Evolutionary conservation across 345 rosid genomes (phyloP), one percentile per base, ranked within the genome.

Genomic region (Anacardium occidentale): DNA sequence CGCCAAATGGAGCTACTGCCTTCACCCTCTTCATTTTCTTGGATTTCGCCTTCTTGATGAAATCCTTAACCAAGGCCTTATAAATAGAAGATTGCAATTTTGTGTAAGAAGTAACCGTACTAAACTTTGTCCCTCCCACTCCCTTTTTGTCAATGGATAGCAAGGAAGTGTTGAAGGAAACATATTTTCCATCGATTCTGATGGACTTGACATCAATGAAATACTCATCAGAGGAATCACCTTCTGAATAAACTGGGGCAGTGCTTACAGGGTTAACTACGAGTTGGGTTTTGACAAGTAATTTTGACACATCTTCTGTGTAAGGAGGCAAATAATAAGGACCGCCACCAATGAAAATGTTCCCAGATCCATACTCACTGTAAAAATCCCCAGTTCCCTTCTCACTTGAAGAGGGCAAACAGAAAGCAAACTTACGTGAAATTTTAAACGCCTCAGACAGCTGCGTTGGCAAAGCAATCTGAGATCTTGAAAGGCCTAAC

Each of bases 381-480:
- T 29, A 29, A 29, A 29, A 1, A 2, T 44, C 3, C 15, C n/a
- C n/a, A n/a, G n/a, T n/a, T n/a, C n/a, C n/a, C n/a, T n/a, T n/a
- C n/a, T 25, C n/a, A 4, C 58, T 17, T n/a, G 65, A 29, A 12
- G 89, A 80, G 24, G 81, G 73, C 21, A 85, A 62, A 44, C 90
- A 88, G 6, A 88, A 63, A 59, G 88, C 77, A 32, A 85, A 83
- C 34, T 76, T 76, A 15, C 56, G 56, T 0, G 55, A 69, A 18
- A 82, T 22, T 15, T 76, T 80, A 21, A 77, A 76, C 7, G 77
- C 25, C 10, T 72, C 62, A 7, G 80, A 61, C 17, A 85, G 67
- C 24, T 66, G 60, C 10, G 72, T 42, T 6, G 81, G 76, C 0
- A 78, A 12, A 10, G 83, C 48, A 21, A 68, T 32, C 60, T 15